Percentiles rank a stretch among this genome's conserved stretches.
phyloP scores from a whole-genome alignment of 495 filamentous ascomycete genomes.

The Lepraria neglecta region DNA sequence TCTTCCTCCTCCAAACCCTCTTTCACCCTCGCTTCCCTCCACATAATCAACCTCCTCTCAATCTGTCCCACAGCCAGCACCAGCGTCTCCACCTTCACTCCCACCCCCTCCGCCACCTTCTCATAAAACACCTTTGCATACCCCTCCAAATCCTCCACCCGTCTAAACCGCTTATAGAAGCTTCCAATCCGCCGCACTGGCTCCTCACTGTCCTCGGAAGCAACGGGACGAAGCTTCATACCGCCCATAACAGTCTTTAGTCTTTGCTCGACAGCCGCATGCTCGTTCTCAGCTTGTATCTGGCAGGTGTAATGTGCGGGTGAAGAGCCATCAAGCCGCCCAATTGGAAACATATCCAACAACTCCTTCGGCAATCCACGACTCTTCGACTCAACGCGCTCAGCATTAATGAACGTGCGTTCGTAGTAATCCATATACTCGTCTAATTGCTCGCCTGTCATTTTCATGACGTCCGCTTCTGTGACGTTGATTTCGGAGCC shows the following conservation, averaged over 20 bases:
- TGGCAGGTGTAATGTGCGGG: constrained; percentile 22
- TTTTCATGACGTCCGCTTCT: constrained; percentile 60
- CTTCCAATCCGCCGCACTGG: constrained; percentile 44
- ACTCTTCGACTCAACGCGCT: constrained; percentile 20
- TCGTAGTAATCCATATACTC: constrained; percentile 89
- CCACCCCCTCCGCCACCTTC: constrained; percentile 45
- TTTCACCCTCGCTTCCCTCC: constrained; percentile 32
- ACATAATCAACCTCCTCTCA: constrained; percentile 41
- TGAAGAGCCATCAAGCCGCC: constrained; percentile 23
- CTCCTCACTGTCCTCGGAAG: constrained; percentile 27
- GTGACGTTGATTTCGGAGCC: constrained; percentile 47
- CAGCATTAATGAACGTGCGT: constrained; percentile 57
- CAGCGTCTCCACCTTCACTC: constrained; percentile 43
- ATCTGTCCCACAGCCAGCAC: constrained; percentile 43
- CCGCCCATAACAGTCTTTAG: constrained; percentile 37
- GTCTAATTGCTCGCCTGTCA: constrained; percentile 64
- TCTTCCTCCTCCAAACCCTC: constrained; percentile 20
- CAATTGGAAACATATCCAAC: constrained; percentile 48
- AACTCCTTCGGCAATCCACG: constrained; percentile 34
- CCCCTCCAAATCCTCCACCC: constrained; percentile 50
- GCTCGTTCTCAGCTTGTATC: constrained; percentile 24
- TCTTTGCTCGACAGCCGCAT: constrained; percentile 31
- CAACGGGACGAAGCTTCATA: constrained; percentile 29
- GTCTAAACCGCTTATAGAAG: constrained; percentile 52
- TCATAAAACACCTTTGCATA: constrained; percentile 50